Base-by-base conservation (phyloP, 2,329 filamentous ascomycete genomes). In the Aspergillus sp. region DNA sequence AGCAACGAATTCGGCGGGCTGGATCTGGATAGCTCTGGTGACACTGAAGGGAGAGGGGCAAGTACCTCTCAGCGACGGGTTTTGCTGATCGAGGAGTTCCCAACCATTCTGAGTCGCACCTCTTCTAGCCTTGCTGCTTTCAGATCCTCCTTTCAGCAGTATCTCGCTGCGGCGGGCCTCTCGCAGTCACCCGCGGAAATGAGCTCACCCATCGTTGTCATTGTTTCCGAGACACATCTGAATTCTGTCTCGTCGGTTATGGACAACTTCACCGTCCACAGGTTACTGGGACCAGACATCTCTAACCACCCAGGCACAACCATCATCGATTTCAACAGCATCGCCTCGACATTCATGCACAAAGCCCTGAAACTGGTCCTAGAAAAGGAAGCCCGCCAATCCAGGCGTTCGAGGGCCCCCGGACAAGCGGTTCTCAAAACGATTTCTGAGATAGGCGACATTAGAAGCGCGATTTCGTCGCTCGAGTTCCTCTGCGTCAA, bases 211-310 rank as follows among this genome's bases (percentile, higher is more conserved):
- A 69, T 96, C 22, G 74, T 98, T 19, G 79, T 98, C 64, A 74
- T 98, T 36, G 78, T 98, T 31, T 95, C 91, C 0, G 91, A 98
- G 58, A 93, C 86, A 0, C 67, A 93, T 10, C 64, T 94, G 11
- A 89, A 84, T 1, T 91, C 86, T 1, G 86, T 80, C 5, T 88
- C 84, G 3, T 81, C 86, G 2, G 78, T 82, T 7, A 78, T 85
- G 8, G 88, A 96, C 52, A 95, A 84, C 57, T 86, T 96, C 49
- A 98, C 91, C 1, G 86, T 86, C 0, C 85, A 96, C 62, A 78
- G 88, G 15, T 64, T 98, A 12, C 74, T 98, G 3, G 91, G 93
- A 0, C 80, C 86, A 0, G 83, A 91, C 42, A 82, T 98, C 26
- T 69, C 86, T 10, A 78, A 81, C 26, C 86, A 96, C 57, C 80